Evolutionary conservation across 768 basidiomycete species (phyloP).

Genomic region (Panus rudis): DNA sequence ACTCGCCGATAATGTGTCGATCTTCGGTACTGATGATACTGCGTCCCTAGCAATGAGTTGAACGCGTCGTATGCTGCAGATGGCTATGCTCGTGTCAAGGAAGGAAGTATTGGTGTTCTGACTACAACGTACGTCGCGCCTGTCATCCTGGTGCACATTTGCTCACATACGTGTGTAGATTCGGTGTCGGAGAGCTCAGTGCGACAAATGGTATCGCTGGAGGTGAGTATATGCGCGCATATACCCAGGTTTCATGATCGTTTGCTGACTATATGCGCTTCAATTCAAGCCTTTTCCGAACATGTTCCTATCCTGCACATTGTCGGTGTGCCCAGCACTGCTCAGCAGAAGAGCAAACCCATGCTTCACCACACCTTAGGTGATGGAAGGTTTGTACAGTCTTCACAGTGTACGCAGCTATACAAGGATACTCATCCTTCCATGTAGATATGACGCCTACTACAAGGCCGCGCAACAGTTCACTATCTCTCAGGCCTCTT

Average conservation of each 20-base stretch:
- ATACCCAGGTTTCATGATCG: not conserved
- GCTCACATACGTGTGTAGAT: slow-evolving; percentile 33
- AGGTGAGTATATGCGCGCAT: slow-evolving; percentile 29
- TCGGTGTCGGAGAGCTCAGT: slow-evolving; percentile 91
- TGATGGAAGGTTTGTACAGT: slow-evolving; percentile 53
- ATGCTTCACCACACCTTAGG: slow-evolving; percentile 87
- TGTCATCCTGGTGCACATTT: not conserved
- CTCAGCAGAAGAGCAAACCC: slow-evolving; percentile 62
- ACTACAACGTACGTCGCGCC: slow-evolving; percentile 58
- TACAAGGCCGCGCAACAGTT: slow-evolving; percentile 68
- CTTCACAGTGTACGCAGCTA: not conserved
- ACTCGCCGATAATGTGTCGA: not conserved
- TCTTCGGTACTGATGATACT: slow-evolving; percentile 2
- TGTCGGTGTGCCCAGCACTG: slow-evolving; percentile 73
- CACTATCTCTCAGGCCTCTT: slow-evolving; percentile 56
- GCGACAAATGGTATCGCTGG: slow-evolving; percentile 83
- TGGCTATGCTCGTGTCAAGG: slow-evolving; percentile 87
- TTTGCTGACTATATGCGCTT: not conserved
- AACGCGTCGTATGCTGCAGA: slow-evolving; percentile 90
- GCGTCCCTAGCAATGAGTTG: slow-evolving; percentile 62
- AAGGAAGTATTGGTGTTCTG: slow-evolving; percentile 61
- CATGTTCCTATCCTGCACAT: slow-evolving; percentile 88
- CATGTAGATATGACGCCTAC: slow-evolving; percentile 70
- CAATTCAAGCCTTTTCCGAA: slow-evolving; percentile 73
- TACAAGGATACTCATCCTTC: not conserved